phyloP scores from a whole-genome alignment of 116 monocot genomes.

The Cymodocea nodosa region DNA sequence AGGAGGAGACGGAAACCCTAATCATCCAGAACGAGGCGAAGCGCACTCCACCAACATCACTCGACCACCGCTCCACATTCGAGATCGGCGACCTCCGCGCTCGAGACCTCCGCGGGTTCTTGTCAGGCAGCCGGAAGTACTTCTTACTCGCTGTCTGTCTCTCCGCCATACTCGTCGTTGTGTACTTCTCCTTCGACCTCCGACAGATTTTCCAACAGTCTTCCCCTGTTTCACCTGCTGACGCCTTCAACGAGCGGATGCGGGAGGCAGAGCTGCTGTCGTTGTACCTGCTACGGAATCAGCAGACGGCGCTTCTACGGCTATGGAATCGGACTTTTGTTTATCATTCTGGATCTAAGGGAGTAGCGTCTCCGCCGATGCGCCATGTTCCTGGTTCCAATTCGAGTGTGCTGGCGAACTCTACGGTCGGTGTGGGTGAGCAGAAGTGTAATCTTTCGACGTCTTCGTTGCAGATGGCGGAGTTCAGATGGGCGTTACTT shows the following conservation, averaged over 20 bases:
- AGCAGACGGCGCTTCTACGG: conserved; percentile 33
- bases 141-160: conserved; percentile 1
- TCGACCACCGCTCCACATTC: conserved; percentile 6
- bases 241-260: conserved; percentile 5
- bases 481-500: conserved; percentile 41
- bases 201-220: neutral
- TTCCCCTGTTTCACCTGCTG: neutral
- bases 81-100: conserved; percentile 9
- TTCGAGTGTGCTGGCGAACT: neutral
- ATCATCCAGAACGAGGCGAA: conserved; percentile 8
- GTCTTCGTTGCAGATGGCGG: conserved; percentile 11
- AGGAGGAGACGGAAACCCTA: conserved; percentile 11
- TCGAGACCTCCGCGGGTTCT: conserved; percentile 1
- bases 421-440: neutral
- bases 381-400: conserved; percentile 5
- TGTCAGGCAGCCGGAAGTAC: neutral
- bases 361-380: neutral
- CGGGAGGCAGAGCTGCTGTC: conserved; percentile 61
- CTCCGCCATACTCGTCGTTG: neutral
- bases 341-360: conserved; percentile 5
- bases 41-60: neutral
- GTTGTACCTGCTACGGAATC: conserved; percentile 51
- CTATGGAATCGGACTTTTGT: conserved; percentile 38
- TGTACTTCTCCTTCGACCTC: conserved; percentile 5
- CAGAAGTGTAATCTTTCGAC: neutral